A percentile compares a stretch with the other conserved stretches of the same genome.
Evolutionary conservation across 78 protist species (phyloP).

Genomic region (Ministeria vibrans): DNA sequence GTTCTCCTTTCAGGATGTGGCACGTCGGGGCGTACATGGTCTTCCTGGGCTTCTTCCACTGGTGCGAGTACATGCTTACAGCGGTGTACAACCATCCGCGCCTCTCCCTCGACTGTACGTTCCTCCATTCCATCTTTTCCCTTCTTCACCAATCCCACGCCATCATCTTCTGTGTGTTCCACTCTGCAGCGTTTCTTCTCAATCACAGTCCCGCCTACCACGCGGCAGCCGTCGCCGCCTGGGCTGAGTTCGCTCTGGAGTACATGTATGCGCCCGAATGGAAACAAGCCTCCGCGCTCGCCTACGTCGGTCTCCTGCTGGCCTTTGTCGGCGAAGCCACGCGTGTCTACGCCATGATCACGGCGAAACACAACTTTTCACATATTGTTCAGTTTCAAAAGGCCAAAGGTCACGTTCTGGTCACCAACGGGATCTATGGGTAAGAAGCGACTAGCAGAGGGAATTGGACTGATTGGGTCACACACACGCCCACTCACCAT

Average conservation of each 20-base stretch:
- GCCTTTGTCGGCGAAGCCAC: conserved; percentile 31
- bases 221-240: background rate
- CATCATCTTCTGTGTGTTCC: no score
- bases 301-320: background rate
- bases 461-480: background rate
- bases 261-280: background rate
- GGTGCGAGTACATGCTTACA: no score
- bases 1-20: no score
- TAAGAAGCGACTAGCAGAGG: background rate
- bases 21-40: no score
- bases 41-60: no score
- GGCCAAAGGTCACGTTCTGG: conserved; percentile 29
- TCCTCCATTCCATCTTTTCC: no score
- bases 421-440: conserved; percentile 47
- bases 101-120: no score
- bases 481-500: background rate
- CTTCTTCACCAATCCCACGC: no score
- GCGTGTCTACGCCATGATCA: conserved; percentile 56
- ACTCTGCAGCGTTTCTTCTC: conserved; percentile 1
- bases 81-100: no score
- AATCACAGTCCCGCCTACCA: background rate
- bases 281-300: background rate
- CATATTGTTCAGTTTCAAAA: conserved; percentile 35
- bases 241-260: background rate
- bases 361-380: conserved; percentile 52